Base-by-base conservation (phyloP, 352 stramenopile species). In the Detonula confervacea region DNA sequence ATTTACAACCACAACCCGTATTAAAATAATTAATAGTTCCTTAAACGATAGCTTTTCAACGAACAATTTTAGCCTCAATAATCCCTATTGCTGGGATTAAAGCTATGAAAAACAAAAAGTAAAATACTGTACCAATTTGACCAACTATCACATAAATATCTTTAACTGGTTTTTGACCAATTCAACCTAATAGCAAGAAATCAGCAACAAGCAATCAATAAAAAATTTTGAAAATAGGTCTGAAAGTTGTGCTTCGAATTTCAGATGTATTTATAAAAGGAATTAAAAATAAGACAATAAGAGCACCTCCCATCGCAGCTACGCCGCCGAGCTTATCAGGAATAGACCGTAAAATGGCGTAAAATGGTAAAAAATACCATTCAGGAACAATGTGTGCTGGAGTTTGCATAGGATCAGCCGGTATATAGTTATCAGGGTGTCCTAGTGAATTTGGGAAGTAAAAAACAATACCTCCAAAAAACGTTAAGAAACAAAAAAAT, bases 321-420 rank as follows among this genome's bases (percentile, higher is more conserved):
- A 91, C 80, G 73, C 86, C 86, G 61, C 86, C 86, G 25, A 91
- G 57, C 86, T 91, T 91, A 80, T 91, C 73, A 56, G 86, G 86
- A 80, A 91, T 91, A 77, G 86, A 91, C 56, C 85, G 73, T 73
- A 91, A 87, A 88, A 91, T 91, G 44, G 85, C 85, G 83, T 91
- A 92, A 83, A 91, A 91, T 51, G 84, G 80, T 49, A 91, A 87
- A 92, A 91, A 90, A 64, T 91, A 91, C 80, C 86, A 91, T 77
- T 91, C 86, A 49, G 86, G 86, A 4, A 91, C 86, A 79, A 91
- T 91, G 77, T 91, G 86, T 22, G 85, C 77, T 57, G 86, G 86
- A 52, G 84, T 91, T 84, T 88, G 73, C 67, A 92, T 88, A 51
- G 80, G 81, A 80, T 92, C 85, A 71, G 86, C 86, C 74, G 82